Percentiles rank a stretch among this genome's conserved stretches.
phyloP scores from a whole-genome alignment of 768 basidiomycete species.

The Termitomyces sp. region DNA sequence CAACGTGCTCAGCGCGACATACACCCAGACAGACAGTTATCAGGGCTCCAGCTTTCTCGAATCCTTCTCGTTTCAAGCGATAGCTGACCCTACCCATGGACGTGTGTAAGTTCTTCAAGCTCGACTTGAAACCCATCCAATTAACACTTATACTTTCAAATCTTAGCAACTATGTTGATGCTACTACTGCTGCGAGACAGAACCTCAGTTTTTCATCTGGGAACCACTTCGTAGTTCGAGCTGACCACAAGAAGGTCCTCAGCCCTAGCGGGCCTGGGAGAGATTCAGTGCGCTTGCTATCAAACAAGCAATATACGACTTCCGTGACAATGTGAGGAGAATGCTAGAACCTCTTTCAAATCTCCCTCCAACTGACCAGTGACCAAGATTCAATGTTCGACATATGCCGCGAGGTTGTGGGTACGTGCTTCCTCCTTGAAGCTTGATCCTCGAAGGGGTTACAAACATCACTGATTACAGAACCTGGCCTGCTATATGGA shows the following conservation, averaged over 20 bases:
- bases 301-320: slow-evolving; percentile 48
- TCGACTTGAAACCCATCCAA: neutral
- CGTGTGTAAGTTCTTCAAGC: slow-evolving; percentile 41
- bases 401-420: slow-evolving; percentile 63
- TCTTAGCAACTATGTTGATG: slow-evolving; percentile 9
- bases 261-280: slow-evolving; percentile 47
- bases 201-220: slow-evolving; percentile 56
- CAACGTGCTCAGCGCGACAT: slow-evolving; percentile 36
- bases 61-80: slow-evolving; percentile 43
- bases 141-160: neutral
- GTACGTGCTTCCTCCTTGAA: slow-evolving; percentile 22
- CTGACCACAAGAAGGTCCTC: slow-evolving; percentile 46
- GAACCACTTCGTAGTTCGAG: slow-evolving; percentile 49
- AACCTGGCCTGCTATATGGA: slow-evolving; percentile 54
- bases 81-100: slow-evolving; percentile 60
- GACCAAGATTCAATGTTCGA: slow-evolving; percentile 37
- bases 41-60: slow-evolving; percentile 42
- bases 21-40: slow-evolving; percentile 40
- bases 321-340: slow-evolving; percentile 43
- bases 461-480: slow-evolving; percentile 11
- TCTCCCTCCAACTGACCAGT: neutral
- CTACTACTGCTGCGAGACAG: slow-evolving; percentile 41
- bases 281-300: slow-evolving; percentile 51
- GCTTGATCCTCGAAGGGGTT: neutral
- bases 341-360: neutral